Evolutionary conservation across 306 rosid genomes (phyloP).

Genomic region (Alnus glutinosa): DNA sequence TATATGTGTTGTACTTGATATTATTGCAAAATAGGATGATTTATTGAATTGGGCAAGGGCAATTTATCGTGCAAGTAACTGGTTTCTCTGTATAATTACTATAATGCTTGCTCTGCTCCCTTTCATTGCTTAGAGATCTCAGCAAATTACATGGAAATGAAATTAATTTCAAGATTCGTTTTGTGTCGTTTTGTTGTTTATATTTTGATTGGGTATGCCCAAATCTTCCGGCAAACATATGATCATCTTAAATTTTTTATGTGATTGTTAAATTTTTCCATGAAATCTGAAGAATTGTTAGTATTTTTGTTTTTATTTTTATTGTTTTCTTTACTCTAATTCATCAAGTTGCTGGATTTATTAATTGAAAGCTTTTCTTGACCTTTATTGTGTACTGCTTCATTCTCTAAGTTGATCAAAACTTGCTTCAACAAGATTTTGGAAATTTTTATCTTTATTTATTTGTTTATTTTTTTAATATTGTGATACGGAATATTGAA

Average conservation of each 20-base stretch:
- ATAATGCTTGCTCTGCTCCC: not conserved
- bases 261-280: not conserved
- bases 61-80: not conserved
- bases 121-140: not conserved
- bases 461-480: too few relatives aligned
- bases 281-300: not conserved
- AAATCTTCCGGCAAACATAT: too few relatives aligned
- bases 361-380: not conserved
- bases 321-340: not conserved
- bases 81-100: not conserved
- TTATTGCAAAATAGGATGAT: not conserved
- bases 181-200: not conserved
- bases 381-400: not conserved
- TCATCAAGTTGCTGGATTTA: not conserved
- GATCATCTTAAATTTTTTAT: not conserved
- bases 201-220: not conserved
- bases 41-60: not conserved
- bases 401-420: not conserved
- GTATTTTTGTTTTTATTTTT: too few relatives aligned
- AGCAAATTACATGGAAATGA: not conserved
- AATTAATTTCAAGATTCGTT: not conserved
- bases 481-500: conserved; percentile 3
- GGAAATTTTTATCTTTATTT: not conserved
- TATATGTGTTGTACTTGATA: not conserved
- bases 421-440: not conserved